Evolutionary conservation across 768 basidiomycete genomes (phyloP).

Genomic region (Kwoniella mangroviensis): DNA sequence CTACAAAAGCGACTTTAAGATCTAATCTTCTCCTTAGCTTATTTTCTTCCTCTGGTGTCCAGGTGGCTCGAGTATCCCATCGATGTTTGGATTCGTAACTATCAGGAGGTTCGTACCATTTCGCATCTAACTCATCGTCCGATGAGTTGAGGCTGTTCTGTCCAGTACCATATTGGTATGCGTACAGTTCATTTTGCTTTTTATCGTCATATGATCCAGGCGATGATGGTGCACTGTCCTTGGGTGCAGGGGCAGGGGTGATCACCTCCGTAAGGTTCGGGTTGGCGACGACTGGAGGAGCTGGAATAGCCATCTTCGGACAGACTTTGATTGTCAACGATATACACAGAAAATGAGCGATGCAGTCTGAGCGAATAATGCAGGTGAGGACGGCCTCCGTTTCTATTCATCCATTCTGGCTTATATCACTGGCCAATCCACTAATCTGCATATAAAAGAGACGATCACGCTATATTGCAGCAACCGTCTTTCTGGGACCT

Average conservation of each 20-base stretch:
- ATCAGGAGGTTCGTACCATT: conserved; percentile 38
- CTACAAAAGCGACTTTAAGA: conserved; percentile 24
- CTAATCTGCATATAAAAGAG: not conserved
- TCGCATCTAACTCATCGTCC: conserved; percentile 8
- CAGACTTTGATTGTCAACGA: too few relatives aligned
- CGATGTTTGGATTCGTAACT: conserved; percentile 42
- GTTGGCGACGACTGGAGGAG: conserved; percentile 1
- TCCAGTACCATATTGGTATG: not conserved
- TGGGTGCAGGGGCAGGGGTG: not conserved
- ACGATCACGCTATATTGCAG: not conserved
- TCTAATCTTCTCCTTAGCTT: conserved; percentile 24
- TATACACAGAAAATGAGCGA: too few relatives aligned
- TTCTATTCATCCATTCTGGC: too few relatives aligned
- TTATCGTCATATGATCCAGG: conserved; percentile 6
- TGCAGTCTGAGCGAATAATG: too few relatives aligned
- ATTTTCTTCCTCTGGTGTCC: conserved; percentile 39
- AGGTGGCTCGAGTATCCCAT: conserved; percentile 40
- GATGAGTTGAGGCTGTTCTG: not conserved
- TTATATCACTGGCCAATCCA: too few relatives aligned
- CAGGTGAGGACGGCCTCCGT: too few relatives aligned
- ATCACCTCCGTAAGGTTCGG: not conserved
- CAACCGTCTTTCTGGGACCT: not conserved
- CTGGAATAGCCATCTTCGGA: conserved; percentile 10
- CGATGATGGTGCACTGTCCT: not conserved
- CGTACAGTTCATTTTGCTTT: not conserved